Base-by-base conservation (phyloP, 495 filamentous ascomycete species). In the Entonaema liquescens region DNA sequence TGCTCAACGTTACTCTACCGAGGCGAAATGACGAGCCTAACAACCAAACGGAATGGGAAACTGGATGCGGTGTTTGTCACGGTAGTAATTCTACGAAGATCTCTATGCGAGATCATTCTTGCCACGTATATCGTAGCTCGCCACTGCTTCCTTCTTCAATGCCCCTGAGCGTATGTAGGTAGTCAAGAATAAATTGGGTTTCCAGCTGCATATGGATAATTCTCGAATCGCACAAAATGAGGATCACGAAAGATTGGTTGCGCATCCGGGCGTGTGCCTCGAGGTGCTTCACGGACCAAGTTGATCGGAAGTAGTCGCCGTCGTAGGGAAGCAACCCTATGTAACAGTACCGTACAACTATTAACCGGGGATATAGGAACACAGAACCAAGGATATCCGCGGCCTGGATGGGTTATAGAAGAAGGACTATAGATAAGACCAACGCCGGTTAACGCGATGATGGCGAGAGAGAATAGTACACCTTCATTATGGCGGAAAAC, bases 51-150 rank as follows among this genome's bases (percentile, higher is more conserved):
- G 49, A 66, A 59, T 59, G 40, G 65, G 65, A 56, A 73, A 57
- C 26, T 62, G 25, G 49, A 62, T 12, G 58, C 65, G 65, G 42
- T 40, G 50, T 49, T 35, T 53, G 56, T 56, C 60, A 62, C 26
- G 4, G 36, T 53, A 59, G 61, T 58, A 69, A 53, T 59, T 21
- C 35, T 54, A 42, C 58, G 70, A 69, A 69, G 65, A 73, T 73
- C 70, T 53, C 53, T 53, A 73, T 68, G 65, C 57, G 60, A 73
- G 65, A 73, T 66, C 70, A 62, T 66, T 44, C 60, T 73, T 62
- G 56, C 70, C 70, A 73, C 70, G 65, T 73, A 68, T 65, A 66
- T 56, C 26, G 40, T 33, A 35, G 44, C 50, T 68, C 42, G 54
- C 59, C 52, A 56, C 63, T 44, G 53, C 29, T 28, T 61, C 38